Percentiles rank a stretch among this genome's conserved stretches.
Evolutionary conservation across 139 green algal species (phyloP).

Genomic region (Chlamydomonas sp.): DNA sequence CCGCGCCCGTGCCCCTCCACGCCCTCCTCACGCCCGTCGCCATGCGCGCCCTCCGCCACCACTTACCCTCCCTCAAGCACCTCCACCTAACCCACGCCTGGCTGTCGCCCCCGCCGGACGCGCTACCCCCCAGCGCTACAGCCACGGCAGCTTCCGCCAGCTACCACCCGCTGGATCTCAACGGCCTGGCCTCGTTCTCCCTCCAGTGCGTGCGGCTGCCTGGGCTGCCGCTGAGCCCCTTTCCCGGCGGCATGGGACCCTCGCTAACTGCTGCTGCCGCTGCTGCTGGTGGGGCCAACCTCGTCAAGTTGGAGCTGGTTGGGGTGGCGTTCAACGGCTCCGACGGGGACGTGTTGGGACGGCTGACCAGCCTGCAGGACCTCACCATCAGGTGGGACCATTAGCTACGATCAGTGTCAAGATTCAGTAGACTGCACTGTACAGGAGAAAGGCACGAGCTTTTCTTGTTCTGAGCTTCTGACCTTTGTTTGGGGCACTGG

Average conservation of each 20-base stretch:
- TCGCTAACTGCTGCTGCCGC: not conserved
- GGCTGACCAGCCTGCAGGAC: conserved; percentile 8
- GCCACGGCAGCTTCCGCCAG: not conserved
- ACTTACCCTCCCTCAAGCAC: conserved; percentile 3
- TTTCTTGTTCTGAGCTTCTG: too few relatives aligned
- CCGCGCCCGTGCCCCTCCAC: not conserved
- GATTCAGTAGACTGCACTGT: not conserved
- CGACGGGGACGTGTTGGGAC: conserved; percentile 10
- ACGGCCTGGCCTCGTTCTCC: not conserved
- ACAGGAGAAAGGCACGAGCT: not conserved
- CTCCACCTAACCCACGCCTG: not conserved
- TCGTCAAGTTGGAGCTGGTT: not conserved
- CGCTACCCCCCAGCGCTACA: not conserved
- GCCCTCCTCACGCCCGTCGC: conserved; percentile 2
- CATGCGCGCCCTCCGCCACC: conserved; percentile 1
- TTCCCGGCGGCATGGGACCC: not conserved
- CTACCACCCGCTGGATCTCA: not conserved
- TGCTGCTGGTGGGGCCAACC: not conserved
- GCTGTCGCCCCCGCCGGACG: not conserved
- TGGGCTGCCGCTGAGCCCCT: not conserved
- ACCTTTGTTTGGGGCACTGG: too few relatives aligned
- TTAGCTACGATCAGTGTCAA: not conserved
- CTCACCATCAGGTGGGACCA: conserved; percentile 11
- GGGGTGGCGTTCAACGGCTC: conserved; percentile 1
- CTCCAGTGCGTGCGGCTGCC: not conserved